These are phyloP conservation scores for Platanthera guangdongensis DNA, from an alignment of 106 monocot genomes.

Conservation along the genomic window DNA sequence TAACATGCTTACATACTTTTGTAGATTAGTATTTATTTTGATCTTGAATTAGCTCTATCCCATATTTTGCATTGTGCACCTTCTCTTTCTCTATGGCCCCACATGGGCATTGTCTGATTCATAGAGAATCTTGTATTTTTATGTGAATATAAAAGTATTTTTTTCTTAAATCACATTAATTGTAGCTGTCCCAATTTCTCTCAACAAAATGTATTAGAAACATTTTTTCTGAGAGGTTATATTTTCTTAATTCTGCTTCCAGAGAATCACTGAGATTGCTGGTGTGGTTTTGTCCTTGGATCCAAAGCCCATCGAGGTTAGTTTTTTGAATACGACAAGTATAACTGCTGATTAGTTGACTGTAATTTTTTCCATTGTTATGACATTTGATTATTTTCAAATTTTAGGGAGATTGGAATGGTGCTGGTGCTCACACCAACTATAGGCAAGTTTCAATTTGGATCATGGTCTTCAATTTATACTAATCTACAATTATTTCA, in stretches of 20 bases:
- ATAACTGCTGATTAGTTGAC: neutral
- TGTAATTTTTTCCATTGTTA: neutral
- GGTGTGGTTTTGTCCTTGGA: slow-evolving; percentile 60
- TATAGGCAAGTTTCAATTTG: slow-evolving; percentile 34
- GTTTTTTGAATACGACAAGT: neutral
- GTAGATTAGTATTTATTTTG: too few relatives aligned
- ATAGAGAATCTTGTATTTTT: too few relatives aligned
- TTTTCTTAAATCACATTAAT: too few relatives aligned
- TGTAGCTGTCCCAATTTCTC: neutral
- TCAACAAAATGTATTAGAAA: neutral
- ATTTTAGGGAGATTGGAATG: slow-evolving; percentile 73
- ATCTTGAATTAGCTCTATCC: too few relatives aligned
- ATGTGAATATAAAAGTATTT: too few relatives aligned
- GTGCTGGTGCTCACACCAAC: slow-evolving; percentile 75
- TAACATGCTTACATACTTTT: too few relatives aligned
- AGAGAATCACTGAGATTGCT: slow-evolving; percentile 48
- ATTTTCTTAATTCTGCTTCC: neutral
- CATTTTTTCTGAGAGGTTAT: neutral
- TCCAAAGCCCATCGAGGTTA: slow-evolving; percentile 62
- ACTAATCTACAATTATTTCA: neutral
- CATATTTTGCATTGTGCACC: too few relatives aligned
- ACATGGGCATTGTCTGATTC: too few relatives aligned
- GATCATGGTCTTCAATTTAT: too few relatives aligned
- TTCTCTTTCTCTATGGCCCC: too few relatives aligned
- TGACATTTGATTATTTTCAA: slow-evolving; percentile 6